Evolutionary conservation across 306 rosid genomes (phyloP).

Genomic region (Cucurbita maxima): DNA sequence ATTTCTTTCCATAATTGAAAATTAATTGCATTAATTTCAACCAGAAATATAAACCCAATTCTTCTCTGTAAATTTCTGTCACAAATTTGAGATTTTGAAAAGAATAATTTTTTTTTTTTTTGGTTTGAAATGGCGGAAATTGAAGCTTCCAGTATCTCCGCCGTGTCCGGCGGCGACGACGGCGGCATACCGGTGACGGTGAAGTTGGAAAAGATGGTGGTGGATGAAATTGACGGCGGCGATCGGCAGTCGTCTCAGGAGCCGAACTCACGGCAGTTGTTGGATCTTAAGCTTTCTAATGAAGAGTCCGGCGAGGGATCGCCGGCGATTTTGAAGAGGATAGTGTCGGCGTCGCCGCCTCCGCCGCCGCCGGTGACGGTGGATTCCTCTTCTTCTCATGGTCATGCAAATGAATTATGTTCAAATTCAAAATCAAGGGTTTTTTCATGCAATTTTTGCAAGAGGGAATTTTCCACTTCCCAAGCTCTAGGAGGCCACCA

Average conservation of each 20-base stretch:
- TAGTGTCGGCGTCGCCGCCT: conserved; percentile 3
- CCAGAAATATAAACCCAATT: conserved; percentile 19
- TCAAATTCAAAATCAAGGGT: conserved; percentile 12
- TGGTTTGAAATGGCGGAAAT: conserved; percentile 20
- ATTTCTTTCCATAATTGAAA: conserved; percentile 18
- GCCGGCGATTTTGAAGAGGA: conserved; percentile 10
- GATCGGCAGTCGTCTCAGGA: conserved; percentile 3
- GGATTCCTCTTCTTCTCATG: neutral
- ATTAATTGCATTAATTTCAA: conserved; percentile 18
- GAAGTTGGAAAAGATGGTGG: conserved; percentile 2
- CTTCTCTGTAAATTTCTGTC: neutral
- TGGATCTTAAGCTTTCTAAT: conserved; percentile 26
- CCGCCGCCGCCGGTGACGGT: neutral
- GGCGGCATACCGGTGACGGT: neutral
- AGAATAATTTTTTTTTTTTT: neutral
- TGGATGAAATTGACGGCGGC: neutral
- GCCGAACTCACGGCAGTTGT: conserved; percentile 8
- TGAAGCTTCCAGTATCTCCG: conserved; percentile 33
- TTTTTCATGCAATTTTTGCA: conserved; percentile 56
- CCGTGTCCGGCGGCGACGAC: conserved; percentile 7
- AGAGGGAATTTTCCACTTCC: conserved; percentile 52
- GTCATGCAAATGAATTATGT: neutral
- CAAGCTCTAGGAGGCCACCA: conserved; percentile 86
- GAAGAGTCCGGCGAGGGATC: conserved; percentile 4
- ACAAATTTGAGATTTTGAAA: neutral